Conservation (phyloP, 2,329 filamentous ascomycete genomes). For the Xylariaceae sp. region DNA sequence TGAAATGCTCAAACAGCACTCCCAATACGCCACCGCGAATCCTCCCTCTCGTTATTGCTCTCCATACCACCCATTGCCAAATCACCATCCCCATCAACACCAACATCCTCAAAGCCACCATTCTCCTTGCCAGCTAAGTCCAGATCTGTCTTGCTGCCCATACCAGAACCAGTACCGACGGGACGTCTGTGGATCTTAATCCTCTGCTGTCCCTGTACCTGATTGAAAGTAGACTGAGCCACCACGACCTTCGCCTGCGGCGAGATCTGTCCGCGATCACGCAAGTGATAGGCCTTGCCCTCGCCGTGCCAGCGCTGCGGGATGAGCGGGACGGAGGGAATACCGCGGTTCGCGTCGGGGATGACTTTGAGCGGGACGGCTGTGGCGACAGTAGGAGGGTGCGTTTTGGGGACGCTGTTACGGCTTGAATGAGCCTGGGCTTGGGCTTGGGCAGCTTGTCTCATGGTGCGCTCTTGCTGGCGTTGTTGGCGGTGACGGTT, state of each 20-base stretch:
- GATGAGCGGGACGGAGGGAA: conserved; percentile 42
- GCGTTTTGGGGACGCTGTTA: too few species aligned
- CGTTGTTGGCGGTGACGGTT: neutral
- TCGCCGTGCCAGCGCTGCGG: conserved; percentile 37
- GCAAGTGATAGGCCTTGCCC: conserved; percentile 15
- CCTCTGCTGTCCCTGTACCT: neutral
- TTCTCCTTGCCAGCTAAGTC: conserved; percentile 11
- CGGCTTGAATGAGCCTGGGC: too few species aligned
- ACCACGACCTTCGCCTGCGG: neutral
- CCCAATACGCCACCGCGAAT: neutral
- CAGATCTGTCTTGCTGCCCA: conserved; percentile 13
- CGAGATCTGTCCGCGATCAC: conserved; percentile 12
- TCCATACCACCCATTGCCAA: too few species aligned
- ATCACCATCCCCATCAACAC: conserved; percentile 16
- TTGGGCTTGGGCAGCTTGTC: neutral
- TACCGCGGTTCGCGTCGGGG: conserved; percentile 44
- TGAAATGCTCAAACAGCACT: too few species aligned
- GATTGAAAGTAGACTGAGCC: conserved; percentile 5
- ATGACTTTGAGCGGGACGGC: conserved; percentile 36
- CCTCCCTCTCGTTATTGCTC: conserved; percentile 7
- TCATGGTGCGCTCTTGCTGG: neutral
- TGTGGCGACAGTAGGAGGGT: neutral
- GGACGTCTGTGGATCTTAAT: too few species aligned
- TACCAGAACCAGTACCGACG: conserved; percentile 1
- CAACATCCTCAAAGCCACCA: conserved; percentile 1